phyloP scores from a whole-genome alignment of 2,329 filamentous ascomycete species.

The Talaromyces sp. region DNA sequence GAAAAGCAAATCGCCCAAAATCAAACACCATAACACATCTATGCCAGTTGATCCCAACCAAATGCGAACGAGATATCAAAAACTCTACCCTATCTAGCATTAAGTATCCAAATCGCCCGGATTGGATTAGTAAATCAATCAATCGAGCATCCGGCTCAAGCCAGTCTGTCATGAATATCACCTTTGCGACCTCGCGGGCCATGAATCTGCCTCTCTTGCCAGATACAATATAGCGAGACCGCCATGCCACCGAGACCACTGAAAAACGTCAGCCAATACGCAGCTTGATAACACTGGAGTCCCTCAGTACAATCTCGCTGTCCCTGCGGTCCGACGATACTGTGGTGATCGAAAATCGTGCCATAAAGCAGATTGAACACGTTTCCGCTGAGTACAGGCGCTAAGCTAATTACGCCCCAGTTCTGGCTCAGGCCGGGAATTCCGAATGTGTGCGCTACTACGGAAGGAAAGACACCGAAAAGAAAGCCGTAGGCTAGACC shows the following conservation, averaged over 20 bases:
- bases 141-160: conserved; percentile 20
- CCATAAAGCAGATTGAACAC: conserved; percentile 93
- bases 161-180: conserved; percentile 33
- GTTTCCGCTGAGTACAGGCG: conserved; percentile 82
- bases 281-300: conserved; percentile 71
- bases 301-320: conserved; percentile 74
- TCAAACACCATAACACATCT: not conserved
- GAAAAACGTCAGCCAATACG: conserved; percentile 74
- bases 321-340: conserved; percentile 63
- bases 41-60: not conserved
- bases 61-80: not conserved
- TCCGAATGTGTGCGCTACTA: conserved; percentile 86
- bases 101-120: not conserved
- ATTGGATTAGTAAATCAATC: not conserved
- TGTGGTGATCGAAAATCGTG: conserved; percentile 75
- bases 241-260: conserved; percentile 67
- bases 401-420: conserved; percentile 92
- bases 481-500: conserved; percentile 89
- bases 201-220: conserved; percentile 37
- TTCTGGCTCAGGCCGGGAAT: conserved; percentile 87
- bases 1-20: not conserved
- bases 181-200: conserved; percentile 22
- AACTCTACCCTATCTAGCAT: not conserved
- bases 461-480: conserved; percentile 88
- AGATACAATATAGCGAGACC: conserved; percentile 60